Percentiles rank a stretch among this genome's conserved stretches.
Evolutionary conservation across 805 yeast species (phyloP).

Genomic region (Torulaspora indica): DNA sequence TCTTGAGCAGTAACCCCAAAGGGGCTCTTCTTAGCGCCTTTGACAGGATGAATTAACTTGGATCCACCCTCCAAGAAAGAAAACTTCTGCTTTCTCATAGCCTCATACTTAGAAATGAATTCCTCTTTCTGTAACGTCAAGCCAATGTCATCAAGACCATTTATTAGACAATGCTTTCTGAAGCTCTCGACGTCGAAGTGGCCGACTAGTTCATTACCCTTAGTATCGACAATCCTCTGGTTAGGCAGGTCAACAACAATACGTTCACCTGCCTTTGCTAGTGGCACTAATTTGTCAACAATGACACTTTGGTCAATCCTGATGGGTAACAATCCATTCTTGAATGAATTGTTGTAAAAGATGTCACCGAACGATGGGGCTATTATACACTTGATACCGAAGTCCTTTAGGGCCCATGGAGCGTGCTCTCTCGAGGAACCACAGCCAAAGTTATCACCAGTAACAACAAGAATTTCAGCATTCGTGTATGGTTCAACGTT

Average conservation of each 20-base stretch:
- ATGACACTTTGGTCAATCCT: conserved; percentile 80
- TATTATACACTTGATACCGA: conserved; percentile 91
- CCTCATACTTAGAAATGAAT: conserved; percentile 69
- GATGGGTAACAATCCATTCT: conserved; percentile 91
- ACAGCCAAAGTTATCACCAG: conserved; percentile 98
- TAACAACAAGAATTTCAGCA: conserved; percentile 79
- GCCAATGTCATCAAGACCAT: conserved; percentile 96
- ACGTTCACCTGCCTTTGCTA: conserved; percentile 65
- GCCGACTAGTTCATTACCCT: conserved; percentile 71
- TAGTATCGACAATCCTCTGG: conserved; percentile 66
- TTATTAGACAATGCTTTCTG: conserved; percentile 90
- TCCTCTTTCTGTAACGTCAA: conserved; percentile 87
- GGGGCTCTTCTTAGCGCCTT: conserved; percentile 62
- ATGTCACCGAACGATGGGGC: conserved; percentile 99
- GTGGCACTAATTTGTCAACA: conserved; percentile 64
- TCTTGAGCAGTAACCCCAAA: conserved; percentile 68
- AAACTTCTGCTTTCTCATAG: conserved; percentile 66
- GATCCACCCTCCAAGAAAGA: conserved; percentile 94
- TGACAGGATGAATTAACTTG: conserved; percentile 56
- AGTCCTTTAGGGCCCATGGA: conserved; percentile 98
- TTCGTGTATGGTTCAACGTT: conserved; percentile 78
- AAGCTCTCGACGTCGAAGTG: conserved; percentile 84
- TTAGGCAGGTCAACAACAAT: conserved; percentile 81
- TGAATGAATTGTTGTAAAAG: conserved; percentile 94
- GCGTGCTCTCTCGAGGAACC: conserved; percentile 99